Conservation (phyloP, 345 rosid genomes). For the Isatis tinctoria region DNA sequence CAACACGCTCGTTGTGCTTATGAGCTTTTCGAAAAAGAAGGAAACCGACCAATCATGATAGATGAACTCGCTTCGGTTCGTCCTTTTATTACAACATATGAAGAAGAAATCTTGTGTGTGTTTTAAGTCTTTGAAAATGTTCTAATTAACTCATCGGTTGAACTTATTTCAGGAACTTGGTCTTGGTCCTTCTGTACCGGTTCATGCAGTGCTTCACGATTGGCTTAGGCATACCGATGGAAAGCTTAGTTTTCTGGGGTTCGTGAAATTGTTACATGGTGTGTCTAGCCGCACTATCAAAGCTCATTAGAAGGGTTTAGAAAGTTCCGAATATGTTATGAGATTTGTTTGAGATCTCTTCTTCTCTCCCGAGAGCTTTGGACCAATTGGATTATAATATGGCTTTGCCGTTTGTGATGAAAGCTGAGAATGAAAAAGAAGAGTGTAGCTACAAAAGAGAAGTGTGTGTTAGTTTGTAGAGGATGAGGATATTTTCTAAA, state of each 20-base stretch:
- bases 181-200: slow-evolving; percentile 79
- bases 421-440: slow-evolving; percentile 21
- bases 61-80: slow-evolving; percentile 85
- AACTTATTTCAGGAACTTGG: slow-evolving; percentile 74
- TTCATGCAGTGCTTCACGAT: slow-evolving; percentile 85
- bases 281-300: slow-evolving; percentile 65
- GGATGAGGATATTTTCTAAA: neutral
- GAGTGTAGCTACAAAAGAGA: slow-evolving; percentile 6
- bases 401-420: slow-evolving; percentile 23
- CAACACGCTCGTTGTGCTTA: slow-evolving; percentile 84
- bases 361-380: neutral
- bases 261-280: slow-evolving; percentile 83
- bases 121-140: neutral
- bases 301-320: slow-evolving; percentile 39
- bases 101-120: neutral
- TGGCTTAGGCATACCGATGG: slow-evolving; percentile 97
- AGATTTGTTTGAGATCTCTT: slow-evolving; percentile 28
- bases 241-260: slow-evolving; percentile 90
- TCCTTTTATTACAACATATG: neutral
- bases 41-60: slow-evolving; percentile 83
- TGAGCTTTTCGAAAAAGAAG: slow-evolving; percentile 90
- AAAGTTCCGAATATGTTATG: slow-evolving; percentile 9
- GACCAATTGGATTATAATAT: slow-evolving; percentile 9
- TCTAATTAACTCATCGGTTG: neutral
- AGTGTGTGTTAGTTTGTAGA: slow-evolving; percentile 24